Conservation (phyloP, 208 protist genomes). For the Willaertia magna region DNA sequence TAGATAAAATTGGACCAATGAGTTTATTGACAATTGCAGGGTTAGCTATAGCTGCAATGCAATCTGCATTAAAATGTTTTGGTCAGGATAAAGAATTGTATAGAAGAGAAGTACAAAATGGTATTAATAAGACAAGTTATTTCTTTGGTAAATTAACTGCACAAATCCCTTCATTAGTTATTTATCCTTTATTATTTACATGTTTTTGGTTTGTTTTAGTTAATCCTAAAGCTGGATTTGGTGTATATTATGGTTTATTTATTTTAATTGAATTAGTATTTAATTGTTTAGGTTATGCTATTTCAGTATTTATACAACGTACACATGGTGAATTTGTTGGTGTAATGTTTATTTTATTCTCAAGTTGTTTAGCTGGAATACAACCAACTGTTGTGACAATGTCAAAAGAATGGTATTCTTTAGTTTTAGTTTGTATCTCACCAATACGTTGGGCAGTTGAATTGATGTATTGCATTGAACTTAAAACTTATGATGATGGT, state of each 20-base stretch:
- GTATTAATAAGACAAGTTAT: neutral
- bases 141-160: neutral
- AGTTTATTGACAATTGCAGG: neutral
- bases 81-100: neutral
- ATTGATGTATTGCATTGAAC: neutral
- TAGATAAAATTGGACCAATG: neutral
- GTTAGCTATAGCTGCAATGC: neutral
- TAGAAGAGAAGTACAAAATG: neutral
- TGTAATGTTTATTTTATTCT: neutral
- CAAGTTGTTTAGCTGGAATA: neutral
- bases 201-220: neutral
- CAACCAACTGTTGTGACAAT: neutral
- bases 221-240: neutral
- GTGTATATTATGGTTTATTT: neutral
- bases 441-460: neutral
- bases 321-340: neutral
- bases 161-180: neutral
- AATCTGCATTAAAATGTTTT: neutral
- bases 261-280: neutral
- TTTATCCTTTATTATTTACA: neutral
- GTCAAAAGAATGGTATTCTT: neutral
- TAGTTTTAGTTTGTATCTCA: neutral
- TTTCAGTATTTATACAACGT: neutral
- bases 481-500: neutral
- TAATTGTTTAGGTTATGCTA: neutral